phyloP scores from a whole-genome alignment of 1,284 basidiomycete genomes.

The Veloporphyrellus conicus region DNA sequence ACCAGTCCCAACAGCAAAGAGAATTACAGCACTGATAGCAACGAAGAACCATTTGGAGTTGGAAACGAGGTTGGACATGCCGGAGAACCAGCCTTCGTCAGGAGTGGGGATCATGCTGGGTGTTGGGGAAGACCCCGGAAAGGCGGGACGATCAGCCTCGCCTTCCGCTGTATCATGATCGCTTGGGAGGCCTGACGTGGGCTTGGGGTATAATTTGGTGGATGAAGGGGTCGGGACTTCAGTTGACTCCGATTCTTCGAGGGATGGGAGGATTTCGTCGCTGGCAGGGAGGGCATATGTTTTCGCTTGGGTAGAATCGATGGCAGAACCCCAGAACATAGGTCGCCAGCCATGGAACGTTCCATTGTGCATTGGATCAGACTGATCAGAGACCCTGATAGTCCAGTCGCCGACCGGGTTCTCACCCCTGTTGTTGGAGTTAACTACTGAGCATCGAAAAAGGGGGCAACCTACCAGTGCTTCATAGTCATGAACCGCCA shows the following conservation, averaged over 20 bases:
- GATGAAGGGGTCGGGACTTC: conserved; percentile 39
- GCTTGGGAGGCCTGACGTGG: conserved; percentile 81
- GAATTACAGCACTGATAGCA: conserved; percentile 62
- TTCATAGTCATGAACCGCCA: conserved; percentile 99
- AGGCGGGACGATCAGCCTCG: conserved; percentile 66
- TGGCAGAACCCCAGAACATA: conserved; percentile 88
- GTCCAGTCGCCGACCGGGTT: conserved; percentile 92
- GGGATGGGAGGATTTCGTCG: conserved; percentile 55
- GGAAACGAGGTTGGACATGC: conserved; percentile 71
- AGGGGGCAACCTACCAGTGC: conserved; percentile 72
- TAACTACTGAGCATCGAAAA: conserved; percentile 8
- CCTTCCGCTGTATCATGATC: conserved; percentile 73
- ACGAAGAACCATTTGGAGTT: conserved; percentile 84
- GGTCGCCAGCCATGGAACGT: conserved; percentile 90
- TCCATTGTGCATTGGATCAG: conserved; percentile 59
- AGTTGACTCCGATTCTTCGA: conserved; percentile 33
- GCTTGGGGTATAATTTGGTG: conserved; percentile 72
- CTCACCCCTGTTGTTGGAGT: conserved; percentile 70
- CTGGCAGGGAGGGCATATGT: conserved; percentile 61
- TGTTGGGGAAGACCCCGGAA: conserved; percentile 43
- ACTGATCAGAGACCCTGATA: conserved; percentile 78
- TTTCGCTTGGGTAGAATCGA: conserved; percentile 67
- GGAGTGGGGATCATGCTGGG: conserved; percentile 51
- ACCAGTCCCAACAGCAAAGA: conserved; percentile 66
- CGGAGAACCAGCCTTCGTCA: conserved; percentile 85